Conservation (phyloP, 2,329 filamentous ascomycete genomes). For the Ophiocordyceps sinensis region DNA sequence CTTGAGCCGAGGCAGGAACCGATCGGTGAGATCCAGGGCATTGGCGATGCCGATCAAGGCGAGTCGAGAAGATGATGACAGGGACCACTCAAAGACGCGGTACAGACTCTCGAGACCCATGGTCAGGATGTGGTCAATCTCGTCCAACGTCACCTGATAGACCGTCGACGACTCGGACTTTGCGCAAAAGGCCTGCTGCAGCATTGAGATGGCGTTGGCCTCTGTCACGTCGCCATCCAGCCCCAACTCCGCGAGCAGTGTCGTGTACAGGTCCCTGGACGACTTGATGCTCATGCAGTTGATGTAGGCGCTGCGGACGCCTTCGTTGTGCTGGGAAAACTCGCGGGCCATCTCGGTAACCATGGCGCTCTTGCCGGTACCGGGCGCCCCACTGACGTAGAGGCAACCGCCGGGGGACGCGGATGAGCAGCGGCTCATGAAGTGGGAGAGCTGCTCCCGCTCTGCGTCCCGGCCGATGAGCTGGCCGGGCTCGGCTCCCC, state of each 20-base stretch:
- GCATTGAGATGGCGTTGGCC: conserved; percentile 48
- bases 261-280: conserved; percentile 71
- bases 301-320: conserved; percentile 61
- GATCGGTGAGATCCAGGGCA: conserved; percentile 86
- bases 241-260: conserved; percentile 56
- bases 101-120: conserved; percentile 83
- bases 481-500: conserved; percentile 58
- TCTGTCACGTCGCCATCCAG: conserved; percentile 45
- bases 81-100: conserved; percentile 90
- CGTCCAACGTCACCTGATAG: conserved; percentile 80
- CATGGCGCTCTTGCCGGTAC: conserved; percentile 93
- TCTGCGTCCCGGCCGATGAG: conserved; percentile 66
- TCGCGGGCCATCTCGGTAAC: conserved; percentile 63
- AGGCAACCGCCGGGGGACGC: conserved; percentile 60
- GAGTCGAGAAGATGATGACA: conserved; percentile 66
- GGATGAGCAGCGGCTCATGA: conserved; percentile 51
- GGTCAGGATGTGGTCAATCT: conserved; percentile 87
- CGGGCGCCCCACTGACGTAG: conserved; percentile 90
- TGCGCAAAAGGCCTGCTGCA: conserved; percentile 59
- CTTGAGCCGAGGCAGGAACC: conserved; percentile 86
- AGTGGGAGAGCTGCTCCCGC: conserved; percentile 48
- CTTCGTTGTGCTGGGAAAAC: conserved; percentile 28
- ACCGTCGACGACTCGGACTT: conserved; percentile 40
- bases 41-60: conserved; percentile 90
- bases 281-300: conserved; percentile 97